A percentile compares a stretch with the other conserved stretches of the same genome.
Conservation (phyloP, 441 rosid genomes). For the Syzygium syzygioides region DNA sequence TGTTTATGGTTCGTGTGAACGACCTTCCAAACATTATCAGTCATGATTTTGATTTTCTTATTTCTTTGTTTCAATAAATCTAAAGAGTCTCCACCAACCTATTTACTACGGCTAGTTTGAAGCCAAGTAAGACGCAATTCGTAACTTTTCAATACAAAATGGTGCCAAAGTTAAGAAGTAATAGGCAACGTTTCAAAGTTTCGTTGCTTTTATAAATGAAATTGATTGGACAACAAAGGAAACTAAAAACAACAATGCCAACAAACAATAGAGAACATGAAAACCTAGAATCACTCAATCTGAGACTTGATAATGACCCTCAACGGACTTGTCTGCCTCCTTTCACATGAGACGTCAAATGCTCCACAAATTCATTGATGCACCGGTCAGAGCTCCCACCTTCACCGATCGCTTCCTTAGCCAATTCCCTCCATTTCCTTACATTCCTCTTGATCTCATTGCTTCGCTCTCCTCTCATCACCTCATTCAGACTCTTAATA, state of each 20-base stretch:
- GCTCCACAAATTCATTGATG: conserved; percentile 34
- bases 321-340: neutral
- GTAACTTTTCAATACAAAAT: neutral
- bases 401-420: conserved; percentile 40
- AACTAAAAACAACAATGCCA: neutral
- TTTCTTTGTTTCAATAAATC: neutral
- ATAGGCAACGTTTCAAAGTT: neutral
- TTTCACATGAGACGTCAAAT: neutral
- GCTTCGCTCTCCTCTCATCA: conserved; percentile 51
- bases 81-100: neutral
- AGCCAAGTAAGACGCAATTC: neutral
- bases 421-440: conserved; percentile 44
- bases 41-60: neutral
- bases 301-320: neutral
- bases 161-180: neutral
- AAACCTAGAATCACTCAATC: neutral
- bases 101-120: neutral
- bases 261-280: neutral
- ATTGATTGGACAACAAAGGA: neutral
- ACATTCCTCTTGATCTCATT: conserved; percentile 36
- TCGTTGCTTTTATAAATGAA: neutral
- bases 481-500: conserved; percentile 45
- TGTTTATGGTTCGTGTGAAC: neutral
- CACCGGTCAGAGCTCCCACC: conserved; percentile 62
- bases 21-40: neutral